These are phyloP conservation scores for Warburgia ugandensis DNA, from an alignment of 164 flowering plant genomes.

Conservation along the genomic window DNA sequence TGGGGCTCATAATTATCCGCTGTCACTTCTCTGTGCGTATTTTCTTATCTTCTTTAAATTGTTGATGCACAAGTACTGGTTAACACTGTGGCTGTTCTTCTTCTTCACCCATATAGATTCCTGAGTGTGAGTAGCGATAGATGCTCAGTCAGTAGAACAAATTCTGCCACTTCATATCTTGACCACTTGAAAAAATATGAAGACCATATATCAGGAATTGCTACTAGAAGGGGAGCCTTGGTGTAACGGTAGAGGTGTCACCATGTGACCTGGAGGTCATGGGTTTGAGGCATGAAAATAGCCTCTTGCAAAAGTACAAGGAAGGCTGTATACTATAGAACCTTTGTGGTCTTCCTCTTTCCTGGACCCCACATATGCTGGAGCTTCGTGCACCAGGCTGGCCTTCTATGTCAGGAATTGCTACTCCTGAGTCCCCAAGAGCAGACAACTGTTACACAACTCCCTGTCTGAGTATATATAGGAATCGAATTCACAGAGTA, in stretches of 20 bases:
- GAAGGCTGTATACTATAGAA: too few species aligned
- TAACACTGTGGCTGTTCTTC: slow-evolving; percentile 33
- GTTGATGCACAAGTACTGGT: slow-evolving; percentile 34
- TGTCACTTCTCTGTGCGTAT: slow-evolving; percentile 42
- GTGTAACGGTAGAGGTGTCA: too few species aligned
- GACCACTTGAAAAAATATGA: slow-evolving; percentile 15
- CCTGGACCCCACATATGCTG: too few species aligned
- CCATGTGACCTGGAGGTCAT: too few species aligned
- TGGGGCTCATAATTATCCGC: slow-evolving; percentile 40
- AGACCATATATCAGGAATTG: too few species aligned
- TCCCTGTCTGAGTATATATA: slow-evolving; percentile 8
- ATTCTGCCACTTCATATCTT: slow-evolving; percentile 8
- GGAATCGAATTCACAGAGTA: slow-evolving; percentile 11
- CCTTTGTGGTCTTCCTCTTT: too few species aligned
- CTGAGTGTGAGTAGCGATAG: slow-evolving; percentile 12
- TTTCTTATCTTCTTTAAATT: slow-evolving; percentile 53
- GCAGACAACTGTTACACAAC: slow-evolving; percentile 14
- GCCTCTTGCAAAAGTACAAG: too few species aligned
- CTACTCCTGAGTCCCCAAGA: slow-evolving; percentile 20
- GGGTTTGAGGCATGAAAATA: too few species aligned
- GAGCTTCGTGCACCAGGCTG: too few species aligned
- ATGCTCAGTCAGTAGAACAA: not conserved
- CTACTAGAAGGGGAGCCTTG: too few species aligned
- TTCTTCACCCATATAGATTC: slow-evolving; percentile 26
- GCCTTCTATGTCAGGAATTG: slow-evolving; percentile 4